Percentiles rank a stretch among this genome's conserved stretches.
These are phyloP conservation scores for Chlorella vulgaris DNA, from an alignment of 139 green algal genomes.

Conservation along the genomic window DNA sequence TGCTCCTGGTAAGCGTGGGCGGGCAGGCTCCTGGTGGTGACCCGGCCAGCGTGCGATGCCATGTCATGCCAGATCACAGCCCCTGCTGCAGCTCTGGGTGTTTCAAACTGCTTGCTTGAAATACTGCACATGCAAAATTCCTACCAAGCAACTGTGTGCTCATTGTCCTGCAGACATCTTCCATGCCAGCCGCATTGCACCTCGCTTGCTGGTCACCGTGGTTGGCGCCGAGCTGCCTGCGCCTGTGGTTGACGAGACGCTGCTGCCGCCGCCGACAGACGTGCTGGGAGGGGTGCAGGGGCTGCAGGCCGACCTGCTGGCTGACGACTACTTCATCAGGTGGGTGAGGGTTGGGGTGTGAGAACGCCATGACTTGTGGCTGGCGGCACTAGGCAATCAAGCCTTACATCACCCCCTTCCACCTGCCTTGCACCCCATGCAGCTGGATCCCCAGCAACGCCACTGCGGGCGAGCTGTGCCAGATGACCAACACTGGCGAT, in stretches of 20 bases:
- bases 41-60: no score
- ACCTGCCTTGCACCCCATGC: neutral
- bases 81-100: no score
- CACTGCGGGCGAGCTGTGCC: neutral
- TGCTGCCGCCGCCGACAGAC: neutral
- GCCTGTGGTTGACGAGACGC: neutral
- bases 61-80: no score
- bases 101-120: no score
- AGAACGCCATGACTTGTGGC: neutral
- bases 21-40: no score
- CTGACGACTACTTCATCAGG: constrained; percentile 6
- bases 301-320: neutral
- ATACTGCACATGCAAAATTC: no score
- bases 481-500: constrained; percentile 15
- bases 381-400: neutral
- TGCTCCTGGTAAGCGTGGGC: no score
- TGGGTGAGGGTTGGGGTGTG: neutral
- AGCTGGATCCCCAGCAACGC: constrained; percentile 8
- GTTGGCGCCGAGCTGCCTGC: neutral
- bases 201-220: neutral
- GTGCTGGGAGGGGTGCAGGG: neutral
- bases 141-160: no score
- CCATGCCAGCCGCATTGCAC: neutral
- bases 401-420: neutral
- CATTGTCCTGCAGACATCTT: neutral